These are phyloP conservation scores for Chytriomyces sp. DNA, from an alignment of 192 early-diverging fungal genomes.

Conservation along the genomic window DNA sequence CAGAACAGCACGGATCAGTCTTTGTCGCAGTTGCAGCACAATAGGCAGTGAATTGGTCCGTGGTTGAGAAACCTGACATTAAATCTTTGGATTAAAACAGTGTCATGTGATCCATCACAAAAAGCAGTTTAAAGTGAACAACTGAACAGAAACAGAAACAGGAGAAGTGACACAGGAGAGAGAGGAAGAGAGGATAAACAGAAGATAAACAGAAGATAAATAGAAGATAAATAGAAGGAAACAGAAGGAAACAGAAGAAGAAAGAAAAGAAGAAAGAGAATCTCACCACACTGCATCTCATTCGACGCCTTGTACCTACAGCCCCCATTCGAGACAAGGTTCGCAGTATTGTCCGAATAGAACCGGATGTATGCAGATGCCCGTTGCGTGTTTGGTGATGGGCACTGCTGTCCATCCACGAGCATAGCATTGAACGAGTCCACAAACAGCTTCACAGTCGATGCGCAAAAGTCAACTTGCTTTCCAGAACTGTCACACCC, in stretches of 20 bases:
- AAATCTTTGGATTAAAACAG: neutral
- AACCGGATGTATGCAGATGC: neutral
- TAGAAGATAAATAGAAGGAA: too few relatives aligned
- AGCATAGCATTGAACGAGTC: neutral
- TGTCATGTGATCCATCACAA: too few relatives aligned
- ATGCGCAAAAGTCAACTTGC: constrained; percentile 1
- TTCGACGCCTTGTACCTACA: neutral
- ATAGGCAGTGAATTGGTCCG: neutral
- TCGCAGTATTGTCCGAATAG: neutral
- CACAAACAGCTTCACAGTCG: neutral
- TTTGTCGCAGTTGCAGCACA: neutral
- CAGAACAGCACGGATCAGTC: neutral
- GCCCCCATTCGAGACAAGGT: neutral
- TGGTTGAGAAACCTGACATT: neutral
- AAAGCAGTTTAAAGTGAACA: too few relatives aligned
- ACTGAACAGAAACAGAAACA: too few relatives aligned
- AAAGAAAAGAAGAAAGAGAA: neutral
- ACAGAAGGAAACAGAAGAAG: too few relatives aligned
- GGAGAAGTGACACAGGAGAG: too few relatives aligned
- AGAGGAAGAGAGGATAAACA: too few relatives aligned
- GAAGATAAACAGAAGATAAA: too few relatives aligned
- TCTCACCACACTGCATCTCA: neutral
- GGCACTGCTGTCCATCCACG: neutral
- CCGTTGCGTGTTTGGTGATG: neutral
- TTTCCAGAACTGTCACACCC: neutral